Percentiles rank a stretch among this genome's conserved stretches.
These are phyloP conservation scores for Annona squamosa DNA, from an alignment of 164 flowering plant species.

Conservation along the genomic window DNA sequence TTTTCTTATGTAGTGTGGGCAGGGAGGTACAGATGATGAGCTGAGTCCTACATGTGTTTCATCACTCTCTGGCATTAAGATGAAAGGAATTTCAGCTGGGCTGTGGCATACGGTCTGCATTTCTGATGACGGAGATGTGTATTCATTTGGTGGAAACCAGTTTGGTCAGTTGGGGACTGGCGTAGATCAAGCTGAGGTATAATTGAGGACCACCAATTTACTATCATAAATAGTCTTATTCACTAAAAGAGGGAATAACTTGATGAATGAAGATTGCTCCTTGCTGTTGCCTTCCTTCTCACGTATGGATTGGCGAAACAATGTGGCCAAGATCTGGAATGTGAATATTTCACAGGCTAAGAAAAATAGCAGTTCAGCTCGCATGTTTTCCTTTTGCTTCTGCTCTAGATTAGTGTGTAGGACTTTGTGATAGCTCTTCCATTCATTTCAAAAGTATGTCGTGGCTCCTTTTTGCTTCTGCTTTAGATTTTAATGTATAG, in stretches of 20 bases:
- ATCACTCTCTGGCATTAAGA: conserved; percentile 67
- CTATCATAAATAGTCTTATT: not conserved
- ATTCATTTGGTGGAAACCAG: conserved; percentile 95
- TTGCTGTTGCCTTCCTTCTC: not conserved
- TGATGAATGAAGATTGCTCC: not conserved
- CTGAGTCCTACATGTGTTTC: conserved; percentile 83
- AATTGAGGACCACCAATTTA: not conserved
- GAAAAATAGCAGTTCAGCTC: no score
- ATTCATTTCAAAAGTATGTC: not conserved
- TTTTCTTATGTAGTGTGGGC: conserved; percentile 67
- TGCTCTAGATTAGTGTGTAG: not conserved
- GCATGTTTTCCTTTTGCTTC: no score
- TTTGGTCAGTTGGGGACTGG: conserved; percentile 99
- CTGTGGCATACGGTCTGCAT: conserved; percentile 92
- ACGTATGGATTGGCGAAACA: not conserved
- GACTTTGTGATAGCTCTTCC: not conserved
- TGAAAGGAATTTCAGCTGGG: conserved; percentile 72
- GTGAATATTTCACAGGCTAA: not conserved
- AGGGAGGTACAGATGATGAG: conserved; percentile 93
- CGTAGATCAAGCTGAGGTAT: conserved; percentile 87
- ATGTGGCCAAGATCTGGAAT: not conserved
- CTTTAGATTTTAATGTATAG: not conserved
- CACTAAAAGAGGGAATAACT: not conserved
- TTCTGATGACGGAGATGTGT: conserved; percentile 81
- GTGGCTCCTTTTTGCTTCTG: no score